Conservation (phyloP, 192 early-diverging fungal species). For the Radiomyces spectabilis region DNA sequence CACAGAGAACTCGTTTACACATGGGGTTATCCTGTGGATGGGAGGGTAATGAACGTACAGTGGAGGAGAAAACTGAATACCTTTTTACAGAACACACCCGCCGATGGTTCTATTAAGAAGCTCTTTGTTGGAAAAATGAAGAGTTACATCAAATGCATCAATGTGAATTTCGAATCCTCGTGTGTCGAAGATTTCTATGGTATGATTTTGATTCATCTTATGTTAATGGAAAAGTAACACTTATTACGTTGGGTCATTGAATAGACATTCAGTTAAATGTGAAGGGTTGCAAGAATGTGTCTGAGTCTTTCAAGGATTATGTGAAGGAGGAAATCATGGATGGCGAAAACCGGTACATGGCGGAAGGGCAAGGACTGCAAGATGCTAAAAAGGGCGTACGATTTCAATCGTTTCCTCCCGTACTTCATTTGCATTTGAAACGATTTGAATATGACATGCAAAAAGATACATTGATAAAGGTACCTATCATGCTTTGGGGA, state of each 20-base stretch:
- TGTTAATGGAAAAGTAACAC: neutral
- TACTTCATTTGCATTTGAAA: constrained; percentile 94
- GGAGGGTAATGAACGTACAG: neutral
- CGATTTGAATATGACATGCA: constrained; percentile 97
- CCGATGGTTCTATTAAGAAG: constrained; percentile 81
- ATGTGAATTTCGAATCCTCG: constrained; percentile 92
- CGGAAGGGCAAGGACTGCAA: constrained; percentile 92
- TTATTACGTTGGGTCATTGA: neutral
- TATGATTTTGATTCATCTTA: constrained; percentile 9
- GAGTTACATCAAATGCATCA: constrained; percentile 91
- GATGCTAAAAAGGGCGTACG: constrained; percentile 96
- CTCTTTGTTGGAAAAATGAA: constrained; percentile 97
- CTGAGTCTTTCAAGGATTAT: constrained; percentile 89
- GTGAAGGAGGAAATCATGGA: constrained; percentile 86
- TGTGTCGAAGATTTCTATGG: constrained; percentile 92
- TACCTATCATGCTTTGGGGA: no score
- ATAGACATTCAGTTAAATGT: constrained; percentile 97
- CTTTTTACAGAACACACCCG: constrained; percentile 60
- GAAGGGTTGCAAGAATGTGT: constrained; percentile 81
- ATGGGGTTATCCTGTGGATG: neutral
- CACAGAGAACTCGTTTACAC: no score
- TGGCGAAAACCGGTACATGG: constrained; percentile 93
- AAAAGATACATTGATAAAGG: constrained; percentile 85
- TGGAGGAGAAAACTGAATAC: neutral
- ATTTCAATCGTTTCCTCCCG: constrained; percentile 87